Evolutionary conservation across 1,284 basidiomycete species (phyloP).

Genomic region (Austroboletus novae-zelandiae): DNA sequence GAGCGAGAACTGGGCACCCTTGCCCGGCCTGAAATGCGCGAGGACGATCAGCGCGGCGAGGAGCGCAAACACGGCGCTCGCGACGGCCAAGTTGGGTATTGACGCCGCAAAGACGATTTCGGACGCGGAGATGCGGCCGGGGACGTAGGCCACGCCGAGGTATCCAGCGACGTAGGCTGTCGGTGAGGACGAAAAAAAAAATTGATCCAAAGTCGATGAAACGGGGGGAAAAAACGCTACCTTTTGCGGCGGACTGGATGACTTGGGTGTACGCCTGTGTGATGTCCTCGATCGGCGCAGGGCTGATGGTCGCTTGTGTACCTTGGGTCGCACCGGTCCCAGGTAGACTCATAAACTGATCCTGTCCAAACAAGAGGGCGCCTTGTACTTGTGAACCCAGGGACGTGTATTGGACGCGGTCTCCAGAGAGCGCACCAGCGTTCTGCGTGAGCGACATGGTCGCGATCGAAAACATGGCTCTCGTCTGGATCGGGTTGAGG

Average conservation of each 20-base stretch:
- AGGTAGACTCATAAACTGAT: conserved; percentile 8
- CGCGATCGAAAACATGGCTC: conserved; percentile 19
- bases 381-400: conserved; percentile 17
- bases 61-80: conserved; percentile 21
- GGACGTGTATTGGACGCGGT: neutral
- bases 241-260: conserved; percentile 20
- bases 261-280: conserved; percentile 23
- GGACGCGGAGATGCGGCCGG: conserved; percentile 25
- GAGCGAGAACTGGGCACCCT: conserved; percentile 27
- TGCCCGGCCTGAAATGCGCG: conserved; percentile 20
- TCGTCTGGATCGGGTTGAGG: conserved; percentile 22
- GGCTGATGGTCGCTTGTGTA: conserved; percentile 4
- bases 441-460: conserved; percentile 8
- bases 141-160: conserved; percentile 26
- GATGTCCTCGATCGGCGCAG: conserved; percentile 10
- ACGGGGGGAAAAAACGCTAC: conserved; percentile 12
- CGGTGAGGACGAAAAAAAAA: neutral
- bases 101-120: conserved; percentile 26
- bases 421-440: conserved; percentile 1
- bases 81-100: conserved; percentile 23
- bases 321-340: neutral
- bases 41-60: conserved; percentile 18
- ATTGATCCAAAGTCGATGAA: no score
- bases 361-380: conserved; percentile 21
- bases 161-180: conserved; percentile 21